Conservation (phyloP, 23 red algal species). For the Gracilaria vermiculophylla region DNA sequence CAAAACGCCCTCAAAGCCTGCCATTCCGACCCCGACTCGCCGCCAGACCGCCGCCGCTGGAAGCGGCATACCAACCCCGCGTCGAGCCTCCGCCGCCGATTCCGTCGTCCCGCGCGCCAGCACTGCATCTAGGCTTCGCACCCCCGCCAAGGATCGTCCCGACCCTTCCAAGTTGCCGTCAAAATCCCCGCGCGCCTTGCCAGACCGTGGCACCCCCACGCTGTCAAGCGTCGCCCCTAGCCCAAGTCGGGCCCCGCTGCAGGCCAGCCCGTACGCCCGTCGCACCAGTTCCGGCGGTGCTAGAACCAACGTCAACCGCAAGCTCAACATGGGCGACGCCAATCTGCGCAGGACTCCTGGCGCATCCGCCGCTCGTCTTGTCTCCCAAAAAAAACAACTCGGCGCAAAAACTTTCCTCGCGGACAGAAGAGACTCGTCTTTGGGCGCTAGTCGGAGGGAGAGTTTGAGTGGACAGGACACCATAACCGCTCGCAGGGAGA, state of each 20-base stretch:
- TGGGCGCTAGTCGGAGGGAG: neutral
- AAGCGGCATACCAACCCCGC: neutral
- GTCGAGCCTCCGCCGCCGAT: neutral
- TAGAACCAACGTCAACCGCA: neutral
- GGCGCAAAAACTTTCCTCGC: neutral
- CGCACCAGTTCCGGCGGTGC: neutral
- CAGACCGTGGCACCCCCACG: slow-evolving; percentile 20
- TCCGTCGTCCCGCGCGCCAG: neutral
- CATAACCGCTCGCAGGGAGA: slow-evolving; percentile 1
- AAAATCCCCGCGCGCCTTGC: slow-evolving; percentile 17
- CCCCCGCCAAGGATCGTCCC: neutral
- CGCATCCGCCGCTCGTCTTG: neutral
- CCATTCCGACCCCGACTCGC: neutral
- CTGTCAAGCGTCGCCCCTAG: neutral
- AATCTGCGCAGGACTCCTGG: neutral
- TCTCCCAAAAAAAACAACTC: neutral
- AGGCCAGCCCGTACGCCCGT: slow-evolving; percentile 41
- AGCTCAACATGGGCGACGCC: neutral
- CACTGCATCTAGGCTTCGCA: slow-evolving; percentile 3
- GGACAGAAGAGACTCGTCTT: neutral
- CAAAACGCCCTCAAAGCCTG: neutral
- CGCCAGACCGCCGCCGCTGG: neutral
- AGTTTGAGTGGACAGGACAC: neutral
- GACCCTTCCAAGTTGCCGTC: neutral
- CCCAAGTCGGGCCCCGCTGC: slow-evolving; percentile 4